These are phyloP conservation scores for Phytophthora pistaciae DNA, from an alignment of 352 stramenopile genomes.

Conservation along the genomic window DNA sequence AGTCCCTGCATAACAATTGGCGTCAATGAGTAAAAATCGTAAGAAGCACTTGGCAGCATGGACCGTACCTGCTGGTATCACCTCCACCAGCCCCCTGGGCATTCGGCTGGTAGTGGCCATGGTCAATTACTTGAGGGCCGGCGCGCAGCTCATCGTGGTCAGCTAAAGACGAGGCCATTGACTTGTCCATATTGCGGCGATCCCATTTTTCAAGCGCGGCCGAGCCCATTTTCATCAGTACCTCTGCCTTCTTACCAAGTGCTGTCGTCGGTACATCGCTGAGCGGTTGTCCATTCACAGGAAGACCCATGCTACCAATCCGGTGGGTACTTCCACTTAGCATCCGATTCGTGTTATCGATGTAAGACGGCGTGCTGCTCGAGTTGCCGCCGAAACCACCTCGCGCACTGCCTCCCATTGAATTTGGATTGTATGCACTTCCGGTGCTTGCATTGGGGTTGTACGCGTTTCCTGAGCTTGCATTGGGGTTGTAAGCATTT, in stretches of 20 bases:
- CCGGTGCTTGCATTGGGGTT: conserved; percentile 38
- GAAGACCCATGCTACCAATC: conserved; percentile 53
- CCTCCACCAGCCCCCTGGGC: conserved; percentile 66
- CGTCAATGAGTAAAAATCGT: conserved; percentile 5
- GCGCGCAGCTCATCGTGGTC: conserved; percentile 87
- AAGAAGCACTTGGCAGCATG: conserved; percentile 1
- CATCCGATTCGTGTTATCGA: conserved; percentile 74
- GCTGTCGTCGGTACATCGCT: conserved; percentile 56
- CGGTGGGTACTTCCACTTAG: conserved; percentile 46
- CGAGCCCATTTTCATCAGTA: conserved; percentile 85
- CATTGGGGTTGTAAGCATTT: conserved; percentile 44
- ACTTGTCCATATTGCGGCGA: conserved; percentile 91
- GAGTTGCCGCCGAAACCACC: conserved; percentile 32
- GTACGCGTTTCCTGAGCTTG: conserved; percentile 42
- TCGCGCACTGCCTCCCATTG: conserved; percentile 26
- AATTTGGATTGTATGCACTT: conserved; percentile 34
- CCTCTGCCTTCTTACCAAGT: conserved; percentile 80
- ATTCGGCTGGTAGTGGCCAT: conserved; percentile 81
- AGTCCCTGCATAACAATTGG: conserved; percentile 54
- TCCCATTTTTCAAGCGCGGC: conserved; percentile 87
- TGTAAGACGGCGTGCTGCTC: conserved; percentile 41
- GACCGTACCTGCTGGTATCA: conserved; percentile 75
- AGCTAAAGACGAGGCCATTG: conserved; percentile 88
- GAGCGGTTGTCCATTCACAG: conserved; percentile 59
- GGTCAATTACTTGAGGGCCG: conserved; percentile 69